Conservation (phyloP, 2,329 filamentous ascomycete species). For the Penicillium aurantiogriseum region DNA sequence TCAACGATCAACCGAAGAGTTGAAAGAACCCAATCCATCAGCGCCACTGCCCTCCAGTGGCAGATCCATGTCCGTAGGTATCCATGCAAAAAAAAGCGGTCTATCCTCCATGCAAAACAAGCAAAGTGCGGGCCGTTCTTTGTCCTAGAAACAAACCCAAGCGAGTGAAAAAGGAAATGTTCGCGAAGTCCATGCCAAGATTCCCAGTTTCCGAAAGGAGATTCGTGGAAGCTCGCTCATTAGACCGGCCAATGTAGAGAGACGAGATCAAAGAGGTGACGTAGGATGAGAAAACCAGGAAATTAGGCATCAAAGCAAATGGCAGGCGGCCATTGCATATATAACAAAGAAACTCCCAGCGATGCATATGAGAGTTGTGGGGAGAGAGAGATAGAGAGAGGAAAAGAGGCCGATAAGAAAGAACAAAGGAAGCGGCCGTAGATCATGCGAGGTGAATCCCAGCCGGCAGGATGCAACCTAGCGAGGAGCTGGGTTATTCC, state of each 20-base stretch:
- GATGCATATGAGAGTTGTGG: slow-evolving; percentile 29
- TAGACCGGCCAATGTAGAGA: slow-evolving; percentile 1
- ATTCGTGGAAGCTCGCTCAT: neutral
- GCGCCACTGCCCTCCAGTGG: slow-evolving; percentile 28
- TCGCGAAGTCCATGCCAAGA: neutral
- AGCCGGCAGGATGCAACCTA: slow-evolving; percentile 14
- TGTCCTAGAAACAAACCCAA: slow-evolving; percentile 4
- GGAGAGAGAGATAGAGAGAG: slow-evolving; percentile 7
- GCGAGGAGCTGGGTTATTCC: slow-evolving; percentile 5
- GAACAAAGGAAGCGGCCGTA: slow-evolving; percentile 5
- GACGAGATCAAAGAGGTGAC: neutral
- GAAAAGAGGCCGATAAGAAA: neutral
- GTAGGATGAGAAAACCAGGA: neutral
- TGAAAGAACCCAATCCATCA: slow-evolving; percentile 16
- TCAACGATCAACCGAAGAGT: slow-evolving; percentile 18
- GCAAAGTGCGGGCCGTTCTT: neutral
- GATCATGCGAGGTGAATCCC: slow-evolving; percentile 10
- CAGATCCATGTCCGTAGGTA: slow-evolving; percentile 24
- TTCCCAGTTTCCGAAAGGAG: neutral
- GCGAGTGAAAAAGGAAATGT: neutral
- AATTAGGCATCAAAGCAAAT: slow-evolving; percentile 3
- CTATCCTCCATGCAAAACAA: slow-evolving; percentile 22
- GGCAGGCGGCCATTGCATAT: slow-evolving; percentile 21
- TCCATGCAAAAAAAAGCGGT: slow-evolving; percentile 23
- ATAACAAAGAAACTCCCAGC: slow-evolving; percentile 32